Evolutionary conservation across 257 asterid species (phyloP).

Genomic region (Ilex asprella): DNA sequence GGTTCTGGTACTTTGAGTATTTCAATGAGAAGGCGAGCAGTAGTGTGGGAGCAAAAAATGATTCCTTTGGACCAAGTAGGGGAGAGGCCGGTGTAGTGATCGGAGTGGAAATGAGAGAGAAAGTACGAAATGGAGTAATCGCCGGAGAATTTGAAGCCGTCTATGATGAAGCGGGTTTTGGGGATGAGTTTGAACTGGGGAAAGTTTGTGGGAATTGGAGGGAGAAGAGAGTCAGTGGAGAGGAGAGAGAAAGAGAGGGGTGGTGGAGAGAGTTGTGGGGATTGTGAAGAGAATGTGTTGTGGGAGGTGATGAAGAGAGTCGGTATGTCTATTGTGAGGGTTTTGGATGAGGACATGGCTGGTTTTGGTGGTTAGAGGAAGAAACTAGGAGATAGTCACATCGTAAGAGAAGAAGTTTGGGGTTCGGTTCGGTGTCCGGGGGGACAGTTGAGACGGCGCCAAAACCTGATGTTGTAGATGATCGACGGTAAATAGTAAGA

Average conservation of each 20-base stretch:
- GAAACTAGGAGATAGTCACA: too few species aligned
- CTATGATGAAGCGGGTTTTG: conserved; percentile 73
- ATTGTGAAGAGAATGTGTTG: conserved; percentile 29
- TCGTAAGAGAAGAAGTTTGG: too few species aligned
- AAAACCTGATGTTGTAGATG: neutral
- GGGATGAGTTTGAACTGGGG: conserved; percentile 64
- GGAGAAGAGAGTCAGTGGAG: conserved; percentile 43
- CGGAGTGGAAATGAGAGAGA: conserved; percentile 95
- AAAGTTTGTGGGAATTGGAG: conserved; percentile 11
- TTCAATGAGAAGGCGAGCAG: conserved; percentile 62
- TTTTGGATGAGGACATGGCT: conserved; percentile 42
- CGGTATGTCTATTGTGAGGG: conserved; percentile 45
- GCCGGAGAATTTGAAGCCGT: conserved; percentile 64
- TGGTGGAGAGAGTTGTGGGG: conserved; percentile 19
- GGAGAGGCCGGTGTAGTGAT: conserved; percentile 77
- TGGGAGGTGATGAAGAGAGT: conserved; percentile 46
- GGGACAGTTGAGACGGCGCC: neutral
- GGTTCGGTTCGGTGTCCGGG: too few species aligned
- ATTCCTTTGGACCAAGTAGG: conserved; percentile 73
- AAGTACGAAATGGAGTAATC: conserved; percentile 69
- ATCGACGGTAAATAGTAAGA: too few species aligned
- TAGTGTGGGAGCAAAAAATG: conserved; percentile 61
- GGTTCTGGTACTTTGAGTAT: conserved; percentile 50
- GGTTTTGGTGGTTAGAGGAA: neutral
- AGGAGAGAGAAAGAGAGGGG: conserved; percentile 27